Conservation (phyloP, 2,329 filamentous ascomycete species). For the Botrytis pseudocinerea region DNA sequence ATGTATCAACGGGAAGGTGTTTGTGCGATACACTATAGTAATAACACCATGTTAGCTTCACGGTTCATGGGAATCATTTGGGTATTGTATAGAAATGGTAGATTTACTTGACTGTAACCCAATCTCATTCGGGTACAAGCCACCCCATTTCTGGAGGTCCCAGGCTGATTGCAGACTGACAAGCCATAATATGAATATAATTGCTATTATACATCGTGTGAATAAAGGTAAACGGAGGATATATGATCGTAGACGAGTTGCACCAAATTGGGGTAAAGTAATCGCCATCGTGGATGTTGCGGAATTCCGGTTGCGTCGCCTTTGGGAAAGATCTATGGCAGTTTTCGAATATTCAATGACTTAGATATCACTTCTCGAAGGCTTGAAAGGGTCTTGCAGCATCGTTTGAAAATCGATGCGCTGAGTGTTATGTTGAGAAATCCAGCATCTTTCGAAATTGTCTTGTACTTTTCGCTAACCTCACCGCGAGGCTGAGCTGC, state of each 20-base stretch:
- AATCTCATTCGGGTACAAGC: slow-evolving; percentile 75
- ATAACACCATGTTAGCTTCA: not conserved
- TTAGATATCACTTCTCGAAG: slow-evolving; percentile 4
- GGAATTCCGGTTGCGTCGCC: not conserved
- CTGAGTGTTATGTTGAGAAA: slow-evolving; percentile 2
- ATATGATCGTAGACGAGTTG: slow-evolving; percentile 75
- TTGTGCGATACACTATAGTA: slow-evolving; percentile 78
- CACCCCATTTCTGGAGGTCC: slow-evolving; percentile 74
- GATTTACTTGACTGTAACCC: slow-evolving; percentile 68
- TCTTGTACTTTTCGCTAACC: slow-evolving; percentile 15
- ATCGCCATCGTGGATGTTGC: slow-evolving; percentile 13
- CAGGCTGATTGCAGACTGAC: slow-evolving; percentile 68
- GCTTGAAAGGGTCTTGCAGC: not conserved
- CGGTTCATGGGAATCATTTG: not conserved
- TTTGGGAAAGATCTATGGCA: not conserved
- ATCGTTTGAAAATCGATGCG: slow-evolving; percentile 16
- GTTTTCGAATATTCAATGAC: not conserved
- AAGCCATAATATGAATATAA: slow-evolving; percentile 70
- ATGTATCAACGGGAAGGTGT: slow-evolving; percentile 90
- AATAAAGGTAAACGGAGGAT: slow-evolving; percentile 83
- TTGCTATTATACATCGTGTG: slow-evolving; percentile 68
- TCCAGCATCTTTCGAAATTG: slow-evolving; percentile 12
- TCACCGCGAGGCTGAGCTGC: slow-evolving; percentile 6
- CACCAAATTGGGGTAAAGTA: slow-evolving; percentile 58
- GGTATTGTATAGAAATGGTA: slow-evolving; percentile 8